Conservation (phyloP, 108 stramenopile species). For the Fragilaria radians region DNA sequence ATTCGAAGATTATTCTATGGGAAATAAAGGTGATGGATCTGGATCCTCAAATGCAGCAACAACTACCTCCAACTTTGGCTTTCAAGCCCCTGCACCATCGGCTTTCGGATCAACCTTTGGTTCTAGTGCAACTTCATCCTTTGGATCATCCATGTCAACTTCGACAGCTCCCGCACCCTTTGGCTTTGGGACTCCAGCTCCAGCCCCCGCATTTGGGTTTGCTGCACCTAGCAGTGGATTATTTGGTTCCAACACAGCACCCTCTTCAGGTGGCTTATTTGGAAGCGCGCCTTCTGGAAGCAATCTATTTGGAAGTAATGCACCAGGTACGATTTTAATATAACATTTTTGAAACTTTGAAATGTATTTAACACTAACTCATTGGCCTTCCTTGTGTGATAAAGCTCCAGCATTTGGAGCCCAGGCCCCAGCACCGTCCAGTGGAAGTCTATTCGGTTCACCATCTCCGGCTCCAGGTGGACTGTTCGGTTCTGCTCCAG, state of each 20-base stretch:
- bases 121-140: too few relatives aligned
- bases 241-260: constrained; percentile 16
- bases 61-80: constrained; percentile 25
- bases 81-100: constrained; percentile 21
- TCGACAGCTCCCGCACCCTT: constrained; percentile 9
- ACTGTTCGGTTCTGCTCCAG: too few relatives aligned
- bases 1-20: constrained; percentile 81
- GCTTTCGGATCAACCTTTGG: constrained; percentile 28
- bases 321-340: too few relatives aligned
- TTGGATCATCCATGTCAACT: constrained; percentile 37
- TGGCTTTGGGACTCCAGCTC: constrained; percentile 3
- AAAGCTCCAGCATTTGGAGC: too few relatives aligned
- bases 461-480: constrained; percentile 43
- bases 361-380: too few relatives aligned
- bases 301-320: too few relatives aligned
- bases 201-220: constrained; percentile 3
- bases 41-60: constrained; percentile 12
- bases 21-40: constrained; percentile 61
- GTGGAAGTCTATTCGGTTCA: constrained; percentile 13
- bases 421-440: constrained; percentile 17
- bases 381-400: too few relatives aligned
- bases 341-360: too few relatives aligned
- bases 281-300: constrained; percentile 5
- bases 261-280: constrained; percentile 15
- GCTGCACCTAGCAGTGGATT: constrained; percentile 29